A percentile compares a stretch with the other conserved stretches of the same genome.
phyloP scores from a whole-genome alignment of 176 grass and related monocot species.

The Pontederia crassipes region DNA sequence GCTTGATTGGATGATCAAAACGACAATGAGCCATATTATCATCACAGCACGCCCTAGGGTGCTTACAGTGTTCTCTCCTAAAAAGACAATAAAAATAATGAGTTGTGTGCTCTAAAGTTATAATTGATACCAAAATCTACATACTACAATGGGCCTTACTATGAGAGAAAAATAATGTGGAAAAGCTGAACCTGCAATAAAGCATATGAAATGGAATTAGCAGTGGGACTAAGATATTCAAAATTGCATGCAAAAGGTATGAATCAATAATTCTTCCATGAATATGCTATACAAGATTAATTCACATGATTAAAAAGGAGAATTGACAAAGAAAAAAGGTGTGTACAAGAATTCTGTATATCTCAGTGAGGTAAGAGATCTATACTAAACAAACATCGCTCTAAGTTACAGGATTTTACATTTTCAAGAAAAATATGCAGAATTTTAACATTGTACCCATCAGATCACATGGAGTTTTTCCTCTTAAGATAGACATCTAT shows the following conservation, averaged over 20 bases:
- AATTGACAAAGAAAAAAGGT: too few relatives aligned
- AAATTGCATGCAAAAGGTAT: neutral
- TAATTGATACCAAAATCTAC: constrained; percentile 4
- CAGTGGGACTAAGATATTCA: neutral
- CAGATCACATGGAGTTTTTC: too few relatives aligned
- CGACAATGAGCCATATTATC: constrained; percentile 95
- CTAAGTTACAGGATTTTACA: too few relatives aligned
- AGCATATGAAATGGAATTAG: constrained; percentile 11
- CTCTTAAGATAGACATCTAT: too few relatives aligned
- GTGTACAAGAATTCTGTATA: too few relatives aligned
- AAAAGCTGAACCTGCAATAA: constrained; percentile 92
- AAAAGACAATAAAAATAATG: constrained; percentile 4
- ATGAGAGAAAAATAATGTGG: constrained; percentile 94
- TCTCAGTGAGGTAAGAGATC: too few relatives aligned
- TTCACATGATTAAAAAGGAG: too few relatives aligned
- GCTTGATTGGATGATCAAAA: constrained; percentile 93
- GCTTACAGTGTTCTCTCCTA: constrained; percentile 84
- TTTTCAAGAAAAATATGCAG: too few relatives aligned
- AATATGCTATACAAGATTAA: too few relatives aligned
- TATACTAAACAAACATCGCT: too few relatives aligned
- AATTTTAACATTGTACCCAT: too few relatives aligned
- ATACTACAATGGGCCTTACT: constrained; percentile 41
- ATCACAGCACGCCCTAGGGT: constrained; percentile 66
- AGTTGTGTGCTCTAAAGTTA: neutral
- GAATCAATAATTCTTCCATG: neutral